Evolutionary conservation across 345 rosid species (phyloP), one percentile per base, ranked within the genome.

Genomic region (Gossypium ekmanianum): DNA sequence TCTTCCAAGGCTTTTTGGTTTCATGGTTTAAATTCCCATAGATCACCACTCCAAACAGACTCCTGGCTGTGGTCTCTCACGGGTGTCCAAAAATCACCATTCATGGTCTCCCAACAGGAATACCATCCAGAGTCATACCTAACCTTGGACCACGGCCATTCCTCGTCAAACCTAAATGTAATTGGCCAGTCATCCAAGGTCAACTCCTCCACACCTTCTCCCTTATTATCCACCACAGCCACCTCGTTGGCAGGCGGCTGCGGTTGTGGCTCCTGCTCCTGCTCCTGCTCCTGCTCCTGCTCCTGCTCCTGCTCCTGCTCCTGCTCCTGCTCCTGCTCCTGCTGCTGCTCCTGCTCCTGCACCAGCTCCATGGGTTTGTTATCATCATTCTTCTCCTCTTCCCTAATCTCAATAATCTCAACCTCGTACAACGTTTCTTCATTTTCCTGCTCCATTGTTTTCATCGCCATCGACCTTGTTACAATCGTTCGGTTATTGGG

Each of bases 181-280:
- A 55, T 9, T 29, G 79, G 82, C 78, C 75, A 79, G 11, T 79
- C 82, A 2, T 56, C 76, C 65, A 14, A 26, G 56, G 45, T 6
- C 61, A 70, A 17, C 45, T 50, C 1, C 10, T 9, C 47, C 47
- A 41, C 61, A 17, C n/a, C 41, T 3, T 41, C 59, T 18, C 50
- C 72, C 14, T 51, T 41, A 43, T 39, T 61, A 56, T 67, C 74
- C 63, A 45, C 44, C 12, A 18, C 27, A 16, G 20, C 39, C 27
- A 50, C 75, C 48, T 50, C 64, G 29, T 7, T 54, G 17, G 20
- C 47, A 17, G 73, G 59, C 45, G 17, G 45, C 41, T 5, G 41
- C 1, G 41, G 41, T 7, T 34, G 41, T 1, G 41, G 41, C 41
- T 34, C 1, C 14, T 10, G 5, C 61, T 9, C 0, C 27, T 8